Conservation (phyloP, 768 basidiomycete species). For the Xerocomellus amylosporus region DNA sequence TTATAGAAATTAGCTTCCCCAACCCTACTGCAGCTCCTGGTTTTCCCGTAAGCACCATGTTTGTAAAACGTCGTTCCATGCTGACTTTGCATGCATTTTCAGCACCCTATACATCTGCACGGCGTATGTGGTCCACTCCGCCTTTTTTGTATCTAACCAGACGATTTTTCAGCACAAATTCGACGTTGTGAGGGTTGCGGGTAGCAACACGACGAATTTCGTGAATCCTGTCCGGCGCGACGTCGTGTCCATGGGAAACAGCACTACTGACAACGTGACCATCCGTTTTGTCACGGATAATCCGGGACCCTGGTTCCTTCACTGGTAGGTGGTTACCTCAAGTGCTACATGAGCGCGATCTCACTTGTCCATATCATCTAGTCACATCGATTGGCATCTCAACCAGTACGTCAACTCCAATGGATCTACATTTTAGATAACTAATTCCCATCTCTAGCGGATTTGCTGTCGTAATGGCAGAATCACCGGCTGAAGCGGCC, state of each 20-base stretch:
- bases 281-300: slow-evolving; percentile 66
- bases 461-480: slow-evolving; percentile 31
- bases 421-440: not conserved
- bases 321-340: slow-evolving; percentile 30
- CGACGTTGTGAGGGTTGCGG: slow-evolving; percentile 35
- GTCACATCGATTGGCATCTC: slow-evolving; percentile 34
- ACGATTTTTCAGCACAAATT: slow-evolving; percentile 32
- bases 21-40: slow-evolving; percentile 26
- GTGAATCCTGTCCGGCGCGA: slow-evolving; percentile 38
- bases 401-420: slow-evolving; percentile 15
- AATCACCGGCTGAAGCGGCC: slow-evolving; percentile 11
- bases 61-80: not conserved
- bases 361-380: slow-evolving; percentile 1
- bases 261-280: slow-evolving; percentile 43
- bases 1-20: slow-evolving; percentile 47
- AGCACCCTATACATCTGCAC: slow-evolving; percentile 43
- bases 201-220: slow-evolving; percentile 32
- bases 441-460: slow-evolving; percentile 17
- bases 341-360: not conserved
- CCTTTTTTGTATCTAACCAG: not conserved
- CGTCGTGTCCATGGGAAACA: slow-evolving; percentile 25
- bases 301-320: slow-evolving; percentile 59
- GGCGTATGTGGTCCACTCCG: slow-evolving; percentile 30
- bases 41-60: slow-evolving; percentile 29
- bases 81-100: not conserved